phyloP scores from a whole-genome alignment of 805 yeast species.

The Pichia ethanolica region DNA sequence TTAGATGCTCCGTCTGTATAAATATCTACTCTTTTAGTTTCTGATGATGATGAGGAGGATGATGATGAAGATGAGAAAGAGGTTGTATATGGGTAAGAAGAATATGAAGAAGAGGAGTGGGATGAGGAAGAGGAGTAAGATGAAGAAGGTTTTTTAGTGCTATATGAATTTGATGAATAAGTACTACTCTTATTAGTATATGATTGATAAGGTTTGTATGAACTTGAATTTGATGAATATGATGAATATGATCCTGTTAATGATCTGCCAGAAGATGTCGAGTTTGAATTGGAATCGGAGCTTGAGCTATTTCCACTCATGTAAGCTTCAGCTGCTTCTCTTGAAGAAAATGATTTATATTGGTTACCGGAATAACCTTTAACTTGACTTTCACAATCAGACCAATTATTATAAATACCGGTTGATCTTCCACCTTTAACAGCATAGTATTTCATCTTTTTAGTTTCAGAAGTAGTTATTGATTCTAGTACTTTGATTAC shows the following conservation, averaged over 20 bases:
- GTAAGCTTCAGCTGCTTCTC: slow-evolving; percentile 43
- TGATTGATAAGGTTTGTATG: no score
- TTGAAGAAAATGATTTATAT: slow-evolving; percentile 47
- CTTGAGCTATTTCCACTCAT: slow-evolving; percentile 12
- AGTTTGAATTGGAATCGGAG: no score
- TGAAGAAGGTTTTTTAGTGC: background rate
- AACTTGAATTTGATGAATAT: background rate
- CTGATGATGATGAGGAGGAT: slow-evolving; percentile 4
- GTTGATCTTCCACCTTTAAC: slow-evolving; percentile 43
- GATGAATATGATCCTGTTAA: background rate
- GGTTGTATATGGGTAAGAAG: background rate
- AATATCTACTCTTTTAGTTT: slow-evolving; percentile 21
- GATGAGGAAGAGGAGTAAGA: background rate
- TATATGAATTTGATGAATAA: background rate
- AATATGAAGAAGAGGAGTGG: background rate
- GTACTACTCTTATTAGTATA: no score
- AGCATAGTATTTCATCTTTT: slow-evolving; percentile 35
- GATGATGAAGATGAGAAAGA: background rate
- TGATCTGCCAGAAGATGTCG: background rate
- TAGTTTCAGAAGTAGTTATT: no score
- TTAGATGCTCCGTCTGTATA: slow-evolving; percentile 78
- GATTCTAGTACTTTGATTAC: no score
- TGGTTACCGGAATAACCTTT: slow-evolving; percentile 49
- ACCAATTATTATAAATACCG: slow-evolving; percentile 62
- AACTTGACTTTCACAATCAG: slow-evolving; percentile 44